phyloP scores from a whole-genome alignment of 257 asterid species.

The Eucommia ulmoides region DNA sequence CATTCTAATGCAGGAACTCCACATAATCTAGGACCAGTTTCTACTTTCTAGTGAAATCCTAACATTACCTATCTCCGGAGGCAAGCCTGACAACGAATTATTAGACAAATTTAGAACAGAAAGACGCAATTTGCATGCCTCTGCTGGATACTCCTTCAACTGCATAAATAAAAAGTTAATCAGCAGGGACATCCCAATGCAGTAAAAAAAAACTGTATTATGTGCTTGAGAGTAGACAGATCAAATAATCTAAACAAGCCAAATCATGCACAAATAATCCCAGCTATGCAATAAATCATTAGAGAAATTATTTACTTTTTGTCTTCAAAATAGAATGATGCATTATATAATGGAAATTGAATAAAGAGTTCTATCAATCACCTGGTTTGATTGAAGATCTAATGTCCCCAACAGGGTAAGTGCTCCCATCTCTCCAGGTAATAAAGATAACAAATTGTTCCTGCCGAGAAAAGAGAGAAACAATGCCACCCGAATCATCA shows the following conservation, averaged over 20 bases:
- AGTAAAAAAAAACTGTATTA: neutral
- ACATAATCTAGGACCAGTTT: neutral
- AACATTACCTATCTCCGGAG: constrained; percentile 86
- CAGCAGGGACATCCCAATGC: neutral
- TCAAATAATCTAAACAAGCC: no score
- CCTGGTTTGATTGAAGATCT: constrained; percentile 97
- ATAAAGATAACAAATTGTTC: constrained; percentile 54
- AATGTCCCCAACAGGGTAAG: constrained; percentile 73
- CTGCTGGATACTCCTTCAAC: constrained; percentile 84
- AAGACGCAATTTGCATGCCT: constrained; percentile 77
- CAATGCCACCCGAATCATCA: constrained; percentile 1
- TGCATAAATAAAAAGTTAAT: constrained; percentile 25
- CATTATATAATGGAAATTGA: no score
- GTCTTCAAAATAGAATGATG: no score
- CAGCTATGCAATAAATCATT: no score
- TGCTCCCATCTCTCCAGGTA: constrained; percentile 76
- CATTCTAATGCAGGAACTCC: neutral
- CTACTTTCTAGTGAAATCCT: constrained; percentile 17
- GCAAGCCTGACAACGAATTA: constrained; percentile 86
- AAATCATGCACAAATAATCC: constrained; percentile 4
- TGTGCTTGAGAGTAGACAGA: neutral
- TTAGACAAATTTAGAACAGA: constrained; percentile 86
- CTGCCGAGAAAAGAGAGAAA: constrained; percentile 24
- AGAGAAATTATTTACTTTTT: no score
- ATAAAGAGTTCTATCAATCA: constrained; percentile 14